Evolutionary conservation across 1,284 basidiomycete species (phyloP).

Genomic region (Agroathelia rolfsii): DNA sequence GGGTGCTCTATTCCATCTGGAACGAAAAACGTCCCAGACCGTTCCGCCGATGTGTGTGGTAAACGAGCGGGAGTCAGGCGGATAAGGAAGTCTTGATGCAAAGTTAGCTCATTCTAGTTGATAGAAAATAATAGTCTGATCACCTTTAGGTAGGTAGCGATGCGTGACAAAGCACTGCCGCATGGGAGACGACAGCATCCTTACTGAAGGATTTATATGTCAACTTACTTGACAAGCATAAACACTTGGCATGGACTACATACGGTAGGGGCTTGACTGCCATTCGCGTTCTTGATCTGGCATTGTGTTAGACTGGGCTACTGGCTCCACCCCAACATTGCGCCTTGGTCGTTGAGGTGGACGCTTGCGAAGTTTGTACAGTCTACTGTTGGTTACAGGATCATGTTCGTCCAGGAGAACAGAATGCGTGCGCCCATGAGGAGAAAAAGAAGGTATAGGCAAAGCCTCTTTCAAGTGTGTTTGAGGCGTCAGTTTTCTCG

Average conservation of each 20-base stretch:
- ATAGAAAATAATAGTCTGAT: constrained; percentile 11
- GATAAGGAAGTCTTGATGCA: constrained; percentile 49
- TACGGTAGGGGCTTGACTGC: constrained; percentile 69
- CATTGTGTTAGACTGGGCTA: constrained; percentile 46
- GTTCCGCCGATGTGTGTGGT: constrained; percentile 18
- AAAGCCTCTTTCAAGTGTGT: too few species aligned
- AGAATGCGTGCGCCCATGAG: constrained; percentile 36
- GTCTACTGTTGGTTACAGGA: constrained; percentile 36
- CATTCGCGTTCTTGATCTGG: constrained; percentile 47
- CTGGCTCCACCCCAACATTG: constrained; percentile 12
- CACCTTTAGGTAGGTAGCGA: constrained; percentile 49
- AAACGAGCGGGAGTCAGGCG: constrained; percentile 43
- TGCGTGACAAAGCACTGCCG: constrained; percentile 43
- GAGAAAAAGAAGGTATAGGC: constrained; percentile 32
- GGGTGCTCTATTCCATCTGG: constrained; percentile 65
- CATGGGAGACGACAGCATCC: constrained; percentile 59
- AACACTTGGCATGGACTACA: constrained; percentile 22
- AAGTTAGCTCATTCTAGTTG: constrained; percentile 6
- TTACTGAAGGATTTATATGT: constrained; percentile 31
- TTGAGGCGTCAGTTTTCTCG: constrained; percentile 25
- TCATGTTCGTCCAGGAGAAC: constrained; percentile 44
- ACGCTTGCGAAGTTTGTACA: constrained; percentile 44
- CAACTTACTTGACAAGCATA: constrained; percentile 3
- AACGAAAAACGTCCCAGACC: constrained; percentile 24
- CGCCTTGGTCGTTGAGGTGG: constrained; percentile 30